Conservation (phyloP, 805 yeast genomes). For the Lipomyces oligophaga region DNA sequence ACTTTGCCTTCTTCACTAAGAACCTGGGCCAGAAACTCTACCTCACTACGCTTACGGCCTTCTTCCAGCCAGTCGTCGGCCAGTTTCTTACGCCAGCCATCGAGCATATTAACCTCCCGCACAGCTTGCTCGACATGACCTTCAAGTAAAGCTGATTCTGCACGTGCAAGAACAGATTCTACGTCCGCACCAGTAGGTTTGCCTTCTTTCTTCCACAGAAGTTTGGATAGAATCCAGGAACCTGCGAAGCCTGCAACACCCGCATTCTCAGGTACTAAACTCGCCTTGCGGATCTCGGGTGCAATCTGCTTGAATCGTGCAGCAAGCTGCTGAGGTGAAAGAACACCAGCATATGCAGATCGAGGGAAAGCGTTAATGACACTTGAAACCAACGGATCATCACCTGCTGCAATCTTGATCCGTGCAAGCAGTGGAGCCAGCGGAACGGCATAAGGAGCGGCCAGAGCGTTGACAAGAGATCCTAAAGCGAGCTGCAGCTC, state of each 20-base stretch:
- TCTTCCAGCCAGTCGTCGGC: slow-evolving; percentile 90
- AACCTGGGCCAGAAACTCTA: slow-evolving; percentile 67
- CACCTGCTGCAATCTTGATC: slow-evolving; percentile 40
- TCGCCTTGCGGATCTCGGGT: slow-evolving; percentile 83
- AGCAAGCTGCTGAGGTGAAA: slow-evolving; percentile 72
- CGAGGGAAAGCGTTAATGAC: slow-evolving; percentile 49
- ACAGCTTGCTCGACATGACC: slow-evolving; percentile 85
- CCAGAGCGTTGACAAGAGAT: slow-evolving; percentile 43
- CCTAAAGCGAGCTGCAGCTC: slow-evolving; percentile 46
- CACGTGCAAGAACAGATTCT: slow-evolving; percentile 84
- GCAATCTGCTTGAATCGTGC: slow-evolving; percentile 74
- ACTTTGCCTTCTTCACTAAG: slow-evolving; percentile 39
- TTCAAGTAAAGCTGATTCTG: slow-evolving; percentile 65
- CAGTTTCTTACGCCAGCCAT: slow-evolving; percentile 88
- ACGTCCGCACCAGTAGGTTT: slow-evolving; percentile 76
- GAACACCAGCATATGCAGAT: slow-evolving; percentile 52
- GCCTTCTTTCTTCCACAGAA: slow-evolving; percentile 76
- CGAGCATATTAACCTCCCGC: slow-evolving; percentile 81
- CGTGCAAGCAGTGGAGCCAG: slow-evolving; percentile 37
- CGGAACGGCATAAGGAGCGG: slow-evolving; percentile 40
- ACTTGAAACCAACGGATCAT: slow-evolving; percentile 49
- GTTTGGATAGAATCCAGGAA: slow-evolving; percentile 69
- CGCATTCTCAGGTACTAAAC: slow-evolving; percentile 90
- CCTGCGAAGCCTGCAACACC: slow-evolving; percentile 90
- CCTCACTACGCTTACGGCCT: slow-evolving; percentile 84